A percentile compares a stretch with the other conserved stretches of the same genome.
These are phyloP conservation scores for Saturnispora saitoi DNA, from an alignment of 805 yeast genomes.

Conservation along the genomic window DNA sequence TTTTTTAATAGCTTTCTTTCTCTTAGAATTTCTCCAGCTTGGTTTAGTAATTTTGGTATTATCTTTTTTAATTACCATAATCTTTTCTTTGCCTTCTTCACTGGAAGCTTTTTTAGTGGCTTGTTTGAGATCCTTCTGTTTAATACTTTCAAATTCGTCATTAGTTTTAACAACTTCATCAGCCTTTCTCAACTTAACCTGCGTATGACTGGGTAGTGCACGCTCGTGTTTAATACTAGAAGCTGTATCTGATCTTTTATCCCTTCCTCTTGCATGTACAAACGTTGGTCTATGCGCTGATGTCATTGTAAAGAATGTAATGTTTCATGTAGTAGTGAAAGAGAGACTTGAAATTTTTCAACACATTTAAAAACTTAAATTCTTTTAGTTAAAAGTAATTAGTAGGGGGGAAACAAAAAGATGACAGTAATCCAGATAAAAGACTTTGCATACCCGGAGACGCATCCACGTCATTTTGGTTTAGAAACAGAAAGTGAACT, in stretches of 20 bases:
- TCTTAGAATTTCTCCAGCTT: constrained; percentile 13
- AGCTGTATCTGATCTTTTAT: not conserved
- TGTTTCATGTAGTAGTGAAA: no score
- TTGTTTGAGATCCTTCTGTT: constrained; percentile 29
- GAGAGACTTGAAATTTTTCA: no score
- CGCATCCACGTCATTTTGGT: constrained; percentile 68
- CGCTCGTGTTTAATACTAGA: constrained; percentile 38
- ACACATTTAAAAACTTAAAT: no score
- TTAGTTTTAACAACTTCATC: constrained; percentile 32
- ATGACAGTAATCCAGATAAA: constrained; percentile 29
- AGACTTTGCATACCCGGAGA: constrained; percentile 73
- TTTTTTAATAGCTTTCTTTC: constrained; percentile 8
- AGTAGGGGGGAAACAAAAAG: not conserved
- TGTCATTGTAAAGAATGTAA: constrained; percentile 38
- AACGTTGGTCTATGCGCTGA: constrained; percentile 65
- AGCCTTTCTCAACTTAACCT: constrained; percentile 38
- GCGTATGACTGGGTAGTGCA: constrained; percentile 45
- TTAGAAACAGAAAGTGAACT: not conserved
- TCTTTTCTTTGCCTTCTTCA: constrained; percentile 12
- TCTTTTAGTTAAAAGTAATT: no score
- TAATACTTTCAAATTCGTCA: constrained; percentile 30
- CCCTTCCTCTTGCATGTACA: constrained; percentile 48
- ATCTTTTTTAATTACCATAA: not conserved
- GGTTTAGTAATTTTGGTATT: no score
- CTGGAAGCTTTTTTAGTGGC: constrained; percentile 11